These are phyloP conservation scores for Fomitopsis schrenkii DNA, from an alignment of 1,284 basidiomycete species.

Conservation along the genomic window DNA sequence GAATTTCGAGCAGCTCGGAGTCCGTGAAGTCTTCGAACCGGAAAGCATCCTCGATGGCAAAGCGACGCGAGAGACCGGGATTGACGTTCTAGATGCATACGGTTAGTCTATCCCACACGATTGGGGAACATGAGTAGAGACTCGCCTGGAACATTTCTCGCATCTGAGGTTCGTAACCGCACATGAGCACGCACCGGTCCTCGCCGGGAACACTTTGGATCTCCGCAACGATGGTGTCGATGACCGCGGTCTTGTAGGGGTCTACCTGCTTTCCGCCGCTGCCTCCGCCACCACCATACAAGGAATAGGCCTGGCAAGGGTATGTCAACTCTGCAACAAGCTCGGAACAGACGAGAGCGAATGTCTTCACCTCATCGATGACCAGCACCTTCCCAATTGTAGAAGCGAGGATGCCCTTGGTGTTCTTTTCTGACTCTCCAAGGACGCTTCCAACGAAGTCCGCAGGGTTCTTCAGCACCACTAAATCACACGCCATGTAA, in stretches of 20 bases:
- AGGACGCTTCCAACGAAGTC: slow-evolving; percentile 55
- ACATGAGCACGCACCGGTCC: slow-evolving; percentile 60
- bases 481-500: slow-evolving; percentile 28
- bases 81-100: slow-evolving; percentile 50
- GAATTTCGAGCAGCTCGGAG: slow-evolving; percentile 43
- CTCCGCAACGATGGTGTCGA: slow-evolving; percentile 70
- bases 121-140: not conserved
- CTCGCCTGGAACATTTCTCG: slow-evolving; percentile 65
- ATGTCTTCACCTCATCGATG: slow-evolving; percentile 54
- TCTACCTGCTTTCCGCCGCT: slow-evolving; percentile 32
- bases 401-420: slow-evolving; percentile 53
- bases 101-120: not conserved
- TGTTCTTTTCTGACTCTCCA: slow-evolving; percentile 59
- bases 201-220: slow-evolving; percentile 64
- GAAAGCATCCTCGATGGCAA: slow-evolving; percentile 64
- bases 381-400: slow-evolving; percentile 61
- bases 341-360: not conserved
- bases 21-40: slow-evolving; percentile 61
- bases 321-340: not conserved
- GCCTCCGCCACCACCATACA: slow-evolving; percentile 44
- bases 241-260: slow-evolving; percentile 58
- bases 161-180: slow-evolving; percentile 65
- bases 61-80: slow-evolving; percentile 54
- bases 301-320: slow-evolving; percentile 58
- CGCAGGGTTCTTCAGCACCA: slow-evolving; percentile 60